Percentiles rank a stretch among this genome's conserved stretches.
These are phyloP conservation scores for Umbelopsis ramanniana DNA, from an alignment of 192 early-diverging fungal genomes.

Conservation along the genomic window DNA sequence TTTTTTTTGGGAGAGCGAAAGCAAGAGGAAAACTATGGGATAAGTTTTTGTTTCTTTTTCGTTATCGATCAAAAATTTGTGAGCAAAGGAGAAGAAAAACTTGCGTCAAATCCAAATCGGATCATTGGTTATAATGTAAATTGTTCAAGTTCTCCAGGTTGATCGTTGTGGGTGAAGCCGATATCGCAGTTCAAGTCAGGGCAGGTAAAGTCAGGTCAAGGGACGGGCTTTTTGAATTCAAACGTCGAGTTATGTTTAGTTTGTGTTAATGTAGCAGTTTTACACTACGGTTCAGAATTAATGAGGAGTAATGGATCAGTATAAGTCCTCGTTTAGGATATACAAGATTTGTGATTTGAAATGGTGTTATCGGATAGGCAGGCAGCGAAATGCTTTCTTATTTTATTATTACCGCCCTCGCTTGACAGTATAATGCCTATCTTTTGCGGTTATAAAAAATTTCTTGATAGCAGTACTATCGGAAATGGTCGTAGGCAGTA, in stretches of 20 bases:
- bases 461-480: neutral
- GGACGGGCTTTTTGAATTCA: constrained; percentile 8
- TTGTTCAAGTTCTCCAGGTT: neutral
- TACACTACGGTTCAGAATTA: neutral
- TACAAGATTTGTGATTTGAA: neutral
- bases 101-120: neutral
- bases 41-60: neutral
- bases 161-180: neutral
- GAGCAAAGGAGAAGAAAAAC: neutral
- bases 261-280: neutral
- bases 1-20: constrained; percentile 7
- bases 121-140: constrained; percentile 18
- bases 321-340: neutral
- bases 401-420: neutral
- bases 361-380: neutral
- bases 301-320: neutral
- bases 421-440: no score
- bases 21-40: no score
- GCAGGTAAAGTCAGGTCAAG: neutral
- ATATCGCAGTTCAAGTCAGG: neutral
- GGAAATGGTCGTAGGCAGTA: constrained; percentile 18
- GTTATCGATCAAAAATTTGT: constrained; percentile 22
- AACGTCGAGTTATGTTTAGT: neutral
- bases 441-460: no score
- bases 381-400: neutral